These are phyloP conservation scores for Sabuloglossum arenarium DNA, from an alignment of 495 filamentous ascomycete species.

Conservation along the genomic window DNA sequence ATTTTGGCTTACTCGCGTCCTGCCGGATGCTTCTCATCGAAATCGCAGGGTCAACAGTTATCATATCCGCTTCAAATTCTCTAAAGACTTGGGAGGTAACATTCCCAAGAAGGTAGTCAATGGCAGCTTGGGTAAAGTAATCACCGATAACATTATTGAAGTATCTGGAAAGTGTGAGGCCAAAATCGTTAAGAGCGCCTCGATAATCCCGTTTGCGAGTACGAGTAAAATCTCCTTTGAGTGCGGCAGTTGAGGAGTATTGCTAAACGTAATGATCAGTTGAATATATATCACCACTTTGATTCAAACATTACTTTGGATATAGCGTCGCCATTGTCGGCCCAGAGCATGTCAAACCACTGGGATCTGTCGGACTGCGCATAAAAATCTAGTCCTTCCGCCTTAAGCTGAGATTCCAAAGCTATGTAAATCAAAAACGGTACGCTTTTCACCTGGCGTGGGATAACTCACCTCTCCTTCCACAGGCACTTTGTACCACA, in stretches of 20 bases:
- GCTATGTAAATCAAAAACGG: slow-evolving; percentile 69
- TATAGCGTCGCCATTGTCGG: slow-evolving; percentile 72
- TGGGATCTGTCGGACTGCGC: slow-evolving; percentile 47
- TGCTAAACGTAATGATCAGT: slow-evolving; percentile 13
- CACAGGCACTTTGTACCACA: slow-evolving; percentile 3
- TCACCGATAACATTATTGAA: slow-evolving; percentile 79
- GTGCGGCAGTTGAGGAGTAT: slow-evolving; percentile 74
- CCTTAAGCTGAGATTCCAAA: slow-evolving; percentile 52
- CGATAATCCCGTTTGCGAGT: slow-evolving; percentile 76
- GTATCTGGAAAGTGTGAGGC: slow-evolving; percentile 55
- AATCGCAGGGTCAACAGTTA: slow-evolving; percentile 68
- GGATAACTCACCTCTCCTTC: not conserved
- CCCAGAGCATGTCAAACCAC: slow-evolving; percentile 94
- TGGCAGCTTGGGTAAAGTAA: slow-evolving; percentile 83
- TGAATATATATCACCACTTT: slow-evolving; percentile 23
- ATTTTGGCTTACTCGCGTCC: slow-evolving; percentile 36
- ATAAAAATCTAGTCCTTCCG: slow-evolving; percentile 51
- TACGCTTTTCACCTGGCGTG: slow-evolving; percentile 33
- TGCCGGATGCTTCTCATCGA: slow-evolving; percentile 66
- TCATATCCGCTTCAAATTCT: slow-evolving; percentile 79
- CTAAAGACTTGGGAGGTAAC: slow-evolving; percentile 64
- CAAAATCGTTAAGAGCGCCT: slow-evolving; percentile 87
- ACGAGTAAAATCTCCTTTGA: slow-evolving; percentile 90
- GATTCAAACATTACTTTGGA: slow-evolving; percentile 13
- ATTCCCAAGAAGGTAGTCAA: slow-evolving; percentile 86